Evolutionary conservation across 441 rosid genomes (phyloP).

Genomic region (Adansonia gregorii): DNA sequence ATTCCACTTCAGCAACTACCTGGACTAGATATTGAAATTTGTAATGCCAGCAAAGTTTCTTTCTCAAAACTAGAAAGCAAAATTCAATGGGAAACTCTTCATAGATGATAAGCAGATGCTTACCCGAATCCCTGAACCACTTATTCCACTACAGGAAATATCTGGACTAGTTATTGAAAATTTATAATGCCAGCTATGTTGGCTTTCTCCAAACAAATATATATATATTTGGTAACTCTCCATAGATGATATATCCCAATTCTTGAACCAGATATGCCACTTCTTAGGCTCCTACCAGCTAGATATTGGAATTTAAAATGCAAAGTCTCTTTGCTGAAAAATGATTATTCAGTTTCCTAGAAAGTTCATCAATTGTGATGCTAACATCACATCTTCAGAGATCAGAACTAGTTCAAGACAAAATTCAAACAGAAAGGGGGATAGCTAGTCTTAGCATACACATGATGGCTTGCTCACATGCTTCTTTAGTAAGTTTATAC

Average conservation of each 20-base stretch:
- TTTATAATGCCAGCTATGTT: not conserved
- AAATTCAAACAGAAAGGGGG: not conserved
- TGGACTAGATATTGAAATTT: not conserved
- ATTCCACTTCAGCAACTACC: not conserved
- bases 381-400: not conserved
- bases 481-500: not conserved
- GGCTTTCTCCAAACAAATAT: no score
- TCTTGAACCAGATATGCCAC: not conserved
- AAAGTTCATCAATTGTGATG: not conserved
- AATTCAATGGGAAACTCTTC: not conserved
- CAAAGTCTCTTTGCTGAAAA: not conserved
- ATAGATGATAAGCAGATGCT: not conserved
- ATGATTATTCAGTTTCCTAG: constrained; percentile 1
- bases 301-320: not conserved
- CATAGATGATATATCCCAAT: not conserved
- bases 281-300: not conserved
- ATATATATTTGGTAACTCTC: not conserved
- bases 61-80: constrained; percentile 6
- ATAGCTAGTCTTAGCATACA: not conserved
- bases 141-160: not conserved
- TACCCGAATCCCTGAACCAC: not conserved
- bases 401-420: constrained; percentile 13
- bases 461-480: not conserved
- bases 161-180: not conserved
- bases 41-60: not conserved